Conservation (phyloP, 805 yeast genomes). For the Ogataea paraovalis region DNA sequence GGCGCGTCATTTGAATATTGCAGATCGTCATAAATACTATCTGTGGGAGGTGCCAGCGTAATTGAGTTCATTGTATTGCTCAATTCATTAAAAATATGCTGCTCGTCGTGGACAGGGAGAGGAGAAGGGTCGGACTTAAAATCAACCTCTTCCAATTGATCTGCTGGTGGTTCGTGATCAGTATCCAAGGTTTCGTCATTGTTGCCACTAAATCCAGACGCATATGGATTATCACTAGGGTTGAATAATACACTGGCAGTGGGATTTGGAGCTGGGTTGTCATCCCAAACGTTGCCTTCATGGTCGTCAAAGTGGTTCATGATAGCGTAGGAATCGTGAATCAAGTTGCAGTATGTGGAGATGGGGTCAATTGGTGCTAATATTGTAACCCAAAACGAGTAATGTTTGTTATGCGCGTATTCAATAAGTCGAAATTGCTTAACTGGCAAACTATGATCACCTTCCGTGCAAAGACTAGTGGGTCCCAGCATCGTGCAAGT, state of each 20-base stretch:
- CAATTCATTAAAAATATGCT: slow-evolving; percentile 13
- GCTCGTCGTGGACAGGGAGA: slow-evolving; percentile 1
- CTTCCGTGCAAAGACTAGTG: no score
- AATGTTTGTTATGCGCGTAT: no score
- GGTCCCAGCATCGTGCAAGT: no score
- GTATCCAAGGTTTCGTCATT: slow-evolving; percentile 6
- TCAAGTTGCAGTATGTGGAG: neutral
- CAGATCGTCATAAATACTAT: neutral
- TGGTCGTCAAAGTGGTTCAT: slow-evolving; percentile 25
- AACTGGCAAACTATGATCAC: no score
- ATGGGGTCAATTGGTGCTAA: neutral
- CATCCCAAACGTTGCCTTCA: slow-evolving; percentile 48
- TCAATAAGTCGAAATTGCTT: no score
- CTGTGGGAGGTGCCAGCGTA: neutral
- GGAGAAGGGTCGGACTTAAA: slow-evolving; percentile 16
- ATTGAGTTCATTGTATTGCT: slow-evolving; percentile 21
- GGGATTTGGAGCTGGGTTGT: slow-evolving; percentile 41
- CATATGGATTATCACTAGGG: slow-evolving; percentile 22
- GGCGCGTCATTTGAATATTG: neutral
- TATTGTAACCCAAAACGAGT: no score
- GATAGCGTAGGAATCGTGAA: neutral
- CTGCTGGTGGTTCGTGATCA: slow-evolving; percentile 6
- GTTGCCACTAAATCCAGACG: slow-evolving; percentile 5
- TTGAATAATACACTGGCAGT: slow-evolving; percentile 21
- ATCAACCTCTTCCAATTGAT: slow-evolving; percentile 21